A percentile compares a stretch with the other conserved stretches of the same genome.
phyloP scores from a whole-genome alignment of 2,329 filamentous ascomycete species.

The Aspergillus sp. region DNA sequence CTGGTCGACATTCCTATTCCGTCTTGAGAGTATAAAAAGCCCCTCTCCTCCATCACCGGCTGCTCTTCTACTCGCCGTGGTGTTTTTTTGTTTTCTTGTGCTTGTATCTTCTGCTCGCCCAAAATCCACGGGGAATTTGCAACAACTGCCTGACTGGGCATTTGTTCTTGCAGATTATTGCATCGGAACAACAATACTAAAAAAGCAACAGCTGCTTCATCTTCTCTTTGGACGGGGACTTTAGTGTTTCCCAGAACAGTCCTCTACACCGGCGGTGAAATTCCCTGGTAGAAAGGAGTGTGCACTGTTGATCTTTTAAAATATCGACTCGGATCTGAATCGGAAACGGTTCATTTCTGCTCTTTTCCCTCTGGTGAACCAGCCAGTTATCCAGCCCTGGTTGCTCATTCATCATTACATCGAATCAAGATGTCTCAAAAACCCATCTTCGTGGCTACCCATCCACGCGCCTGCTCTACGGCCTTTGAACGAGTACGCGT shows the following conservation, averaged over 20 bases:
- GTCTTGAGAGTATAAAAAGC: neutral
- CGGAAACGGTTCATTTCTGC: conserved; percentile 3
- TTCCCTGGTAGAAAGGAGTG: conserved; percentile 22
- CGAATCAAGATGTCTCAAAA: conserved; percentile 66
- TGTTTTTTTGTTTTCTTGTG: neutral
- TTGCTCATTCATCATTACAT: neutral
- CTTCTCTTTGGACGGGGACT: neutral
- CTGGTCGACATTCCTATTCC: neutral
- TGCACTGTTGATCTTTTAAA: conserved; percentile 12
- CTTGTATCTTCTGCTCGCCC: neutral
- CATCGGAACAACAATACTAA: neutral
- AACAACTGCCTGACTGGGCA: neutral
- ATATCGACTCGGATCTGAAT: neutral
- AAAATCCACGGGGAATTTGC: neutral
- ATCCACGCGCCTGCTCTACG: conserved; percentile 92
- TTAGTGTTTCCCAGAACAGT: conserved; percentile 11
- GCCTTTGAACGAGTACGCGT: conserved; percentile 85
- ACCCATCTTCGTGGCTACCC: conserved; percentile 89
- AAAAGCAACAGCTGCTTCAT: neutral
- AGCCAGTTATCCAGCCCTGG: neutral
- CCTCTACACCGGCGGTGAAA: conserved; percentile 25
- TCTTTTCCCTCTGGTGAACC: neutral
- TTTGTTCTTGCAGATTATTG: neutral
- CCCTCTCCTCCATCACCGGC: neutral
- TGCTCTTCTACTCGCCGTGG: neutral